Percentiles rank a stretch among this genome's conserved stretches.
These are phyloP conservation scores for Pythium dissotocum DNA, from an alignment of 352 stramenopile genomes.

Conservation along the genomic window DNA sequence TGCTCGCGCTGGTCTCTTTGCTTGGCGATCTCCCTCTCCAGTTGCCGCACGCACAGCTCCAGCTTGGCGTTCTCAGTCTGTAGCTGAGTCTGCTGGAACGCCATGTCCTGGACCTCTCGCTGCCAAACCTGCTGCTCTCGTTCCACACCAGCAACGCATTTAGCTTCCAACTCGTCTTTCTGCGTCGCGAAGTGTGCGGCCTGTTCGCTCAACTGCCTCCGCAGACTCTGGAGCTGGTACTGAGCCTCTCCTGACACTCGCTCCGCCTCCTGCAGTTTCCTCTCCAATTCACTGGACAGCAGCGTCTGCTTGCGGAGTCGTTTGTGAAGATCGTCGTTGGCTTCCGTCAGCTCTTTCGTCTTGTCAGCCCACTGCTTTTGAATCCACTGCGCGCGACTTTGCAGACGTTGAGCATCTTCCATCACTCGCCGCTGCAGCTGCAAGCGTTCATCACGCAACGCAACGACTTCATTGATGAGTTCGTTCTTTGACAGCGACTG, in stretches of 20 bases:
- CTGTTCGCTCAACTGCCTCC: constrained; percentile 39
- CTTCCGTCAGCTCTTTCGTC: constrained; percentile 34
- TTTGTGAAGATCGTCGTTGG: constrained; percentile 45
- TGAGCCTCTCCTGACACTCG: constrained; percentile 30
- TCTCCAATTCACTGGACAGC: constrained; percentile 18
- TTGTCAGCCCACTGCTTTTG: constrained; percentile 52
- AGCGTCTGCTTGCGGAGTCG: constrained; percentile 23
- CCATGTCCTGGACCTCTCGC: constrained; percentile 53
- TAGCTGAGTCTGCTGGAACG: constrained; percentile 48
- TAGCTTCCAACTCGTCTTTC: constrained; percentile 36
- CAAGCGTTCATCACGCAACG: constrained; percentile 43
- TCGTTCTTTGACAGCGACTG: constrained; percentile 42
- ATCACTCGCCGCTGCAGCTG: constrained; percentile 41
- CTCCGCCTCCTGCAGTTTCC: constrained; percentile 34
- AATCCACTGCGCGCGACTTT: constrained; percentile 38
- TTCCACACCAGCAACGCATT: constrained; percentile 37
- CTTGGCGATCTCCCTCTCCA: constrained; percentile 63
- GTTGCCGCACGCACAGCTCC: constrained; percentile 55
- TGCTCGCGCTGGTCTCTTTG: constrained; percentile 42
- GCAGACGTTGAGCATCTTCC: constrained; percentile 46
- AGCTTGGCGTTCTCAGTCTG: constrained; percentile 59
- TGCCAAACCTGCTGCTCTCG: constrained; percentile 62
- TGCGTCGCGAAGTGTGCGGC: constrained; percentile 29
- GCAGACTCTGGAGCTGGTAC: constrained; percentile 41
- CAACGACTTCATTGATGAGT: constrained; percentile 40